Base-by-base conservation (phyloP, 2,329 filamentous ascomycete genomes). In the Fusarium foetens region DNA sequence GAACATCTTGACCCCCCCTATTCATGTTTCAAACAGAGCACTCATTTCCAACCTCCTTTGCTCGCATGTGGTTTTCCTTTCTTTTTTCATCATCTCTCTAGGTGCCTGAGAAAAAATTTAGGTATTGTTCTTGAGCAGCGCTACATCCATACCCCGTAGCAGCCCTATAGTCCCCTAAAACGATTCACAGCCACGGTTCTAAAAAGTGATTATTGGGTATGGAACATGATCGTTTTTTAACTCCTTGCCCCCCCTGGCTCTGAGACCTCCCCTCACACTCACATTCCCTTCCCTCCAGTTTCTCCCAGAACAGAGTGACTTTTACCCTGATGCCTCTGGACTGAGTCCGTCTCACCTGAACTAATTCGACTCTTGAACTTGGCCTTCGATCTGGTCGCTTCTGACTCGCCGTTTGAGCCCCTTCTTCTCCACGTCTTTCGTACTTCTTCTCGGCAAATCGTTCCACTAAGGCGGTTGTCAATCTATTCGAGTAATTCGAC, bases 361-460 rank as follows among this genome's bases (percentile, higher is more conserved):
- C 58, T 66, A 65, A 71, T 70, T 70, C 64, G 59, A 71, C 65
- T 67, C 39, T 59, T 71, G 58, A 58, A 71, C 61, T 74, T 58
- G 66, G 70, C 49, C 66, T 58, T 71, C 63, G 63, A 73, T 72
- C 66, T 61, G 60, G 73, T 58, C 63, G 61, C 55, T 58, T 68
- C 64, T 69, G 73, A 68, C 73, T 74, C 73, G 75, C 66, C 54
- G 53, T 65, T 42, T 52, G 64, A 66, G 63, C 66, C 25, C 66
- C 27, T 67, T 57, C n/a, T 69, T 75, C 64, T 70, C 63, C 64
- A 74, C 68, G 54, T 59, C 59, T 60, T 49, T 54, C 39, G 52
- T 65, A 43, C 54, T 60, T 35, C 53, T 60, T 55, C 49, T 64
- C 68, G 66, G 64, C 63, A 76, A 59, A 60, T 68, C 41, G 55